Percentiles rank a stretch among this genome's conserved stretches.
phyloP scores from a whole-genome alignment of 345 rosid species.

The Crucihimalaya himalaica region DNA sequence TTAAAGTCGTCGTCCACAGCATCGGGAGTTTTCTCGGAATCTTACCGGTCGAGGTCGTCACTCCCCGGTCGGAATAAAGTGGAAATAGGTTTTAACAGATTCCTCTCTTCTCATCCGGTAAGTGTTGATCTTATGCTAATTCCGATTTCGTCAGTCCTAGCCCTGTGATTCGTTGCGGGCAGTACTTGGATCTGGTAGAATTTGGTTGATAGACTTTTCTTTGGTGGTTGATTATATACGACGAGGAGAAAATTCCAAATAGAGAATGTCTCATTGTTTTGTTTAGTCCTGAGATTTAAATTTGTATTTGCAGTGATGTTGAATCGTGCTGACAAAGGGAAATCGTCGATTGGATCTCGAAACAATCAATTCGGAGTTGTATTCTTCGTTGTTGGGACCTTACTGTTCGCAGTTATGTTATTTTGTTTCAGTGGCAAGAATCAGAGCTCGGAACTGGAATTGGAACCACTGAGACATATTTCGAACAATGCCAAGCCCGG shows the following conservation, averaged over 20 bases:
- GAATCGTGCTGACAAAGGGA: conserved; percentile 55
- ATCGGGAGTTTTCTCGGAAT: not conserved
- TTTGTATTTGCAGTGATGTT: conserved; percentile 50
- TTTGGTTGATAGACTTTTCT: not conserved
- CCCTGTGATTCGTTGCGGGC: not conserved
- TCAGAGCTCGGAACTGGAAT: conserved; percentile 27
- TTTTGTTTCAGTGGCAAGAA: conserved; percentile 36
- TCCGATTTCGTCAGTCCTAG: not conserved
- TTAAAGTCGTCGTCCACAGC: conserved; percentile 4
- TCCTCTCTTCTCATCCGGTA: conserved; percentile 9
- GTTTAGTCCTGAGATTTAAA: not conserved
- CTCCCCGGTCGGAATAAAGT: conserved; percentile 4
- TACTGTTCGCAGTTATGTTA: conserved; percentile 26
- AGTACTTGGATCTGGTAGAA: not conserved
- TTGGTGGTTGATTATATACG: not conserved
- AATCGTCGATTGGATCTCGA: conserved; percentile 47
- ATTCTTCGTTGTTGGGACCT: conserved; percentile 39
- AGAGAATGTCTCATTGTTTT: not conserved
- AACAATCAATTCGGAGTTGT: conserved; percentile 38
- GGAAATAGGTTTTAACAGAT: not conserved
- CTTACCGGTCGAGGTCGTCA: not conserved
- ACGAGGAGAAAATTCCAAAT: not conserved
- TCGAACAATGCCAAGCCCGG: conserved; percentile 43
- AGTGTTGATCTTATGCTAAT: not conserved
- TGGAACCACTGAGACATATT: conserved; percentile 37